phyloP scores from a whole-genome alignment of 2,329 filamentous ascomycete genomes.

The Zalaria obscura region DNA sequence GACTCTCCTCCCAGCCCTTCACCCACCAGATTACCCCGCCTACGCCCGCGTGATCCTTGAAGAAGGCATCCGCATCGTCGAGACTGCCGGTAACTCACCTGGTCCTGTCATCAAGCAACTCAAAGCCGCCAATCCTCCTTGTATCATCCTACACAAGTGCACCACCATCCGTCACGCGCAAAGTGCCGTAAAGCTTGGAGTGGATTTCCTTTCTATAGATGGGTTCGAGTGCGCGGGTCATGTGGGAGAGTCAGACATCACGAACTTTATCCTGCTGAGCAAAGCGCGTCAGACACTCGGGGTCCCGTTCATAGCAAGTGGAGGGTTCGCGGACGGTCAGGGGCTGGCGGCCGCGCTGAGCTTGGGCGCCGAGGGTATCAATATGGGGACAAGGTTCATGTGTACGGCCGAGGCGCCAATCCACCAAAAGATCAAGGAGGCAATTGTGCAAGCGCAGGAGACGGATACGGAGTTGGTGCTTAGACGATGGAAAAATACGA shows the following conservation, averaged over 20 bases:
- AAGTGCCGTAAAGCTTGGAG: conserved; percentile 82
- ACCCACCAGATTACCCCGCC: conserved; percentile 80
- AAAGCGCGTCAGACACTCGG: conserved; percentile 70
- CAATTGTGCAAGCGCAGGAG: conserved; percentile 79
- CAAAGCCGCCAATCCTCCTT: conserved; percentile 53
- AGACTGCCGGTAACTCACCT: conserved; percentile 82
- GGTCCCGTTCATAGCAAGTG: conserved; percentile 88
- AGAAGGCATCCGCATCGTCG: conserved; percentile 80
- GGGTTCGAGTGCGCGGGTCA: conserved; percentile 94
- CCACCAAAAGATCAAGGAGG: conserved; percentile 83
- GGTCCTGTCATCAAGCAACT: conserved; percentile 82
- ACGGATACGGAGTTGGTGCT: conserved; percentile 83
- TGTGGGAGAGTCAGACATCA: conserved; percentile 76
- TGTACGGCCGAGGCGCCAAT: conserved; percentile 87
- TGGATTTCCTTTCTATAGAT: conserved; percentile 93
- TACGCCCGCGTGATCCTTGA: conserved; percentile 90
- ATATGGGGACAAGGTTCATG: conserved; percentile 99
- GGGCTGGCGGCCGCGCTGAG: conserved; percentile 82
- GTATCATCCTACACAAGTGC: conserved; percentile 88
- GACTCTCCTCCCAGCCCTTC: conserved; percentile 78
- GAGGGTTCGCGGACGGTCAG: conserved; percentile 88
- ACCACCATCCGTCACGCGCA: conserved; percentile 89
- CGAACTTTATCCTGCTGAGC: conserved; percentile 78
- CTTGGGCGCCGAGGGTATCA: conserved; percentile 84
- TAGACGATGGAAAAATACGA: conserved; percentile 86